Evolutionary conservation across 805 yeast genomes (phyloP).

Genomic region (Lipomyces oligophaga): DNA sequence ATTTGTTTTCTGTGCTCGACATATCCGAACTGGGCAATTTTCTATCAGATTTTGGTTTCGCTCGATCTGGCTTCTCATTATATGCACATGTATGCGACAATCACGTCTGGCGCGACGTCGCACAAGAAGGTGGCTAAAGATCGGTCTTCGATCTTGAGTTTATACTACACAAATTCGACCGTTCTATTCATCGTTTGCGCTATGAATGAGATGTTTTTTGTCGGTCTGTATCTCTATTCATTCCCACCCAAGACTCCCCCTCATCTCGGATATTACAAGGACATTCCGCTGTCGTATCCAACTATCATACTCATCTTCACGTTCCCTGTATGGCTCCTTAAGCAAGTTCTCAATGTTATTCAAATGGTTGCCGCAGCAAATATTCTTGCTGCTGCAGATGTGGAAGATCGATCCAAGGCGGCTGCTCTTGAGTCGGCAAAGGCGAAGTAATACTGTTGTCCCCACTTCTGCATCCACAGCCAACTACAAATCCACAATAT

Average conservation of each 20-base stretch:
- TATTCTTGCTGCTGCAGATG: constrained; percentile 73
- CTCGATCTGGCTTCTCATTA: constrained; percentile 85
- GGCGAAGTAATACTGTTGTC: constrained; percentile 4
- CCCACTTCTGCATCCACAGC: too few species aligned
- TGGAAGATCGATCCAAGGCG: constrained; percentile 45
- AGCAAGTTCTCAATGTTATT: constrained; percentile 83
- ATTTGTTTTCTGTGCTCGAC: constrained; percentile 78
- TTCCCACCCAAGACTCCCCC: constrained; percentile 51
- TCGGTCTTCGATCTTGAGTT: constrained; percentile 65
- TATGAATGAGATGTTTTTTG: constrained; percentile 87
- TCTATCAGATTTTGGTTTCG: constrained; percentile 81
- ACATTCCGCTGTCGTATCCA: constrained; percentile 51
- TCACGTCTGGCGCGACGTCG: constrained; percentile 69
- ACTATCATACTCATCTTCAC: constrained; percentile 55
- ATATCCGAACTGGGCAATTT: constrained; percentile 64
- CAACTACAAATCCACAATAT: not conserved
- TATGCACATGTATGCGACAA: constrained; percentile 96
- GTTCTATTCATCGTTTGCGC: constrained; percentile 88
- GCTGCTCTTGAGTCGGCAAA: constrained; percentile 1
- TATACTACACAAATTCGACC: constrained; percentile 78
- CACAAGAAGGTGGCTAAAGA: constrained; percentile 80
- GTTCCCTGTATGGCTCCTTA: constrained; percentile 84
- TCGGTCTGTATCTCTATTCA: constrained; percentile 76
- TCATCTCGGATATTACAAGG: constrained; percentile 23
- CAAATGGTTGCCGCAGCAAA: constrained; percentile 85